Base-by-base conservation (phyloP, 148 eudicot genomes). In the Fagopyrum esculentum region DNA sequence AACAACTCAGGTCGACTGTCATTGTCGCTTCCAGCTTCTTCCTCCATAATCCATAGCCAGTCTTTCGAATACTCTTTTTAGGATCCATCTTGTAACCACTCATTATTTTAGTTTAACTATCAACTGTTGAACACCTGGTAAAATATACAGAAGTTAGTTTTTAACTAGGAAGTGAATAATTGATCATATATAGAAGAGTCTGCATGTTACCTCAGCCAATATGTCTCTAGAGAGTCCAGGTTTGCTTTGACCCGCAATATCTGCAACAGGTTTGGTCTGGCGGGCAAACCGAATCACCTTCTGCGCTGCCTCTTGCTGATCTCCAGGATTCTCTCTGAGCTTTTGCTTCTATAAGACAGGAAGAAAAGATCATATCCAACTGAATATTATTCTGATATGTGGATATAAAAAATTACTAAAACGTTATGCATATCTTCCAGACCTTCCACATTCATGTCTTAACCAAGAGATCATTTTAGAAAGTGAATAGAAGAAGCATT, bases 311-410 rank as follows among this genome's bases (percentile, higher is more conserved):
- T 79, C 79, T 49, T 71, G 85, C 68, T 82, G 78, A 73, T 77
- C 81, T 22, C 16, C 61, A 7, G 74, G 79, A 15, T 48, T 44
- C 54, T 86, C 86, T 29, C 85, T 63, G 51, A 81, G 59, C 85
- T 92, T 92, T 74, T 78, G 89, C 82, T 90, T 92, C 95, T 92
- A 87, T 77, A 77, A 35, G 63, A 60, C 19, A 4, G 46, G 51
- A 0, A 52, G 75, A 75, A 30, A 45, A 44, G 54, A 71, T 64
- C 64, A 51, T 46, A 51, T 19, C 9, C 5, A 4, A 57, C 40
- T 35, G 40, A 35, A 35, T 1, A 35, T 35, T 35, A 35, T 35
- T 35, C 0, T 35, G 40, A 35, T 2, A 35, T 35, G 40, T 35
- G 40, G 40, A 35, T 35, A 35, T 35, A 1, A 35, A 35, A 35